Conservation (phyloP, 108 stramenopile species). For the Cylindrotheca fusiformis region DNA sequence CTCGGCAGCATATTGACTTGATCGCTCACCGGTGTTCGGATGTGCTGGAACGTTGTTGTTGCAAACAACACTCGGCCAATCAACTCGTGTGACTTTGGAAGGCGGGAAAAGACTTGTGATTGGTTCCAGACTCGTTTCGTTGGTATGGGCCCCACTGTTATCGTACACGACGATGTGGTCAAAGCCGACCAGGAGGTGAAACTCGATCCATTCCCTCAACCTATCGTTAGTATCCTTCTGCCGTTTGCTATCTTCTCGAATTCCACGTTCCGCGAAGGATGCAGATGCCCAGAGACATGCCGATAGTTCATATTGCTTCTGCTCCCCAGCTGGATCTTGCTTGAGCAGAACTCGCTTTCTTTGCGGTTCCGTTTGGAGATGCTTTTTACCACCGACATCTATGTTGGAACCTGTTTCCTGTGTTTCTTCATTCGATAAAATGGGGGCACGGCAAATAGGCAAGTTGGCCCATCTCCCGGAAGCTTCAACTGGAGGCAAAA, state of each 20-base stretch:
- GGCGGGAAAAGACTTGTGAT: constrained; percentile 25
- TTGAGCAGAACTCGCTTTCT: not conserved
- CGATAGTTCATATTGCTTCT: constrained; percentile 48
- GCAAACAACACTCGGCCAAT: constrained; percentile 57
- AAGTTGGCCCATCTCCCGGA: constrained; percentile 77
- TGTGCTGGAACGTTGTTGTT: constrained; percentile 75
- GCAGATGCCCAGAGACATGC: constrained; percentile 76
- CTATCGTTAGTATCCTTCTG: constrained; percentile 50
- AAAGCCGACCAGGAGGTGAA: constrained; percentile 77
- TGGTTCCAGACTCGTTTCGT: constrained; percentile 22
- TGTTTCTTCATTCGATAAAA: not conserved
- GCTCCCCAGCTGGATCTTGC: constrained; percentile 45
- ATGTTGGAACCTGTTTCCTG: not conserved
- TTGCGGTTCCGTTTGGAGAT: not conserved
- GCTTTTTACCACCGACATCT: not conserved
- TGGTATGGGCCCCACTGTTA: constrained; percentile 46
- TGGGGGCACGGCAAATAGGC: constrained; percentile 44
- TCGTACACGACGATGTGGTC: constrained; percentile 79
- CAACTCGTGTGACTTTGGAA: constrained; percentile 42
- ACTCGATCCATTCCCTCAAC: constrained; percentile 79
- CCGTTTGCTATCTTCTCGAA: constrained; percentile 14
- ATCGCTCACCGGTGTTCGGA: constrained; percentile 66
- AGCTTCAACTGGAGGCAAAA: constrained; percentile 57
- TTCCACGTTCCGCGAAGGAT: constrained; percentile 61
- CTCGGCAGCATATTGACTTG: constrained; percentile 72